A percentile compares a stretch with the other conserved stretches of the same genome.
Evolutionary conservation across 2,329 filamentous ascomycete genomes (phyloP).

Genomic region (Hymenoscyphus scutula): DNA sequence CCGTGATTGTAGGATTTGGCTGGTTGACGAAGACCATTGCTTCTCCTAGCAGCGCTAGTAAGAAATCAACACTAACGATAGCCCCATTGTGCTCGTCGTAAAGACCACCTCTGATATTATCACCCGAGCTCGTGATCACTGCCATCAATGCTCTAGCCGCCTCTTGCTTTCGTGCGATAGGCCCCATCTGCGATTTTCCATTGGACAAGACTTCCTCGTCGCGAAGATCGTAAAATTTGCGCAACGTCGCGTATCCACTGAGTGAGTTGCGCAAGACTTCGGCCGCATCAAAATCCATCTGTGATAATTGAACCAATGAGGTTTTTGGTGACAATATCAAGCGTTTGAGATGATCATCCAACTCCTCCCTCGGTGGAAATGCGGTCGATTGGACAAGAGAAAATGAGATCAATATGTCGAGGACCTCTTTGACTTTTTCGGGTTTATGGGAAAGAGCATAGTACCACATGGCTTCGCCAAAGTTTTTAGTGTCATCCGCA

Average conservation of each 20-base stretch:
- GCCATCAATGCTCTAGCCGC: slow-evolving; percentile 73
- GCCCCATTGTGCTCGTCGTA: slow-evolving; percentile 79
- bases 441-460: slow-evolving; percentile 81
- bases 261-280: slow-evolving; percentile 80
- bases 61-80: slow-evolving; percentile 83
- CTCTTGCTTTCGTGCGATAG: slow-evolving; percentile 62
- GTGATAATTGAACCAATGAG: slow-evolving; percentile 69
- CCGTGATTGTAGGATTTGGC: slow-evolving; percentile 58
- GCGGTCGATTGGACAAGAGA: slow-evolving; percentile 81
- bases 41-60: slow-evolving; percentile 82
- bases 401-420: slow-evolving; percentile 83
- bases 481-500: slow-evolving; percentile 68
- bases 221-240: slow-evolving; percentile 85
- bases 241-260: slow-evolving; percentile 87
- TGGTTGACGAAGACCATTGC: slow-evolving; percentile 72
- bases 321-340: slow-evolving; percentile 71
- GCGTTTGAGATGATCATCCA: slow-evolving; percentile 69
- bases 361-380: slow-evolving; percentile 67
- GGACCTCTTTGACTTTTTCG: slow-evolving; percentile 77
- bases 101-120: slow-evolving; percentile 87
- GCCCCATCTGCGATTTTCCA: slow-evolving; percentile 40
- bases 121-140: slow-evolving; percentile 81
- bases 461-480: slow-evolving; percentile 85
- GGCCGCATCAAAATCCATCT: slow-evolving; percentile 76
- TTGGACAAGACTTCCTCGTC: slow-evolving; percentile 57